Conservation (phyloP, 192 early-diverging fungal species). For the Backusella westeae region DNA sequence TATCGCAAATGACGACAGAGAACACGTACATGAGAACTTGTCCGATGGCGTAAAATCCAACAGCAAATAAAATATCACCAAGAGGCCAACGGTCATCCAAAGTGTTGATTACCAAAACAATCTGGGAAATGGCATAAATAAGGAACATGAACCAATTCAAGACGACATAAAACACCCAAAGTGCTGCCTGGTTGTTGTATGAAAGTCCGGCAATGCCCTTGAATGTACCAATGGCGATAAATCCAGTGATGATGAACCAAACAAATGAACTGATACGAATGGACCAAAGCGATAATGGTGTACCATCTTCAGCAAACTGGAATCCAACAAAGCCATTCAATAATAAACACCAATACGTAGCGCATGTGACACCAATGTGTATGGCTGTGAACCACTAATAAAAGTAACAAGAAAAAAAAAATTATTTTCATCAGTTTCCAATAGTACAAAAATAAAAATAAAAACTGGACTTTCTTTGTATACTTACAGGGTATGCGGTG, state of each 20-base stretch:
- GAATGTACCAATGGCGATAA: constrained; percentile 86
- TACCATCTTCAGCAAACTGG: constrained; percentile 97
- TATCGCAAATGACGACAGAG: constrained; percentile 78
- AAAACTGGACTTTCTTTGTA: background rate
- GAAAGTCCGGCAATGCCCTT: constrained; percentile 59
- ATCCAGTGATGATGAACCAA: constrained; percentile 75
- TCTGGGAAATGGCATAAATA: constrained; percentile 87
- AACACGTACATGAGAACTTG: constrained; percentile 83
- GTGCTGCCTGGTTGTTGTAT: constrained; percentile 58
- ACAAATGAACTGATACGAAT: constrained; percentile 83
- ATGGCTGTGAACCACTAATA: constrained; percentile 80
- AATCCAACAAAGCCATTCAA: constrained; percentile 95
- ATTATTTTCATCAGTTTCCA: background rate
- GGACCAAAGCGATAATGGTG: constrained; percentile 90
- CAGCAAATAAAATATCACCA: constrained; percentile 89
- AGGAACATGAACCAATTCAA: constrained; percentile 79
- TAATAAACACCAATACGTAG: constrained; percentile 90
- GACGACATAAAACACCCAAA: constrained; percentile 89
- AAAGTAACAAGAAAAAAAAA: background rate
- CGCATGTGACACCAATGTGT: constrained; percentile 78
- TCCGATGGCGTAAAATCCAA: constrained; percentile 84
- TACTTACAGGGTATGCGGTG: constrained; percentile 62
- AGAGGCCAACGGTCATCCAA: constrained; percentile 97
- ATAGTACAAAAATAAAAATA: background rate
- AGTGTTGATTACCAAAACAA: constrained; percentile 92